Base-by-base conservation (phyloP, 164 flowering plant species). In the Magnolia changhungtana region DNA sequence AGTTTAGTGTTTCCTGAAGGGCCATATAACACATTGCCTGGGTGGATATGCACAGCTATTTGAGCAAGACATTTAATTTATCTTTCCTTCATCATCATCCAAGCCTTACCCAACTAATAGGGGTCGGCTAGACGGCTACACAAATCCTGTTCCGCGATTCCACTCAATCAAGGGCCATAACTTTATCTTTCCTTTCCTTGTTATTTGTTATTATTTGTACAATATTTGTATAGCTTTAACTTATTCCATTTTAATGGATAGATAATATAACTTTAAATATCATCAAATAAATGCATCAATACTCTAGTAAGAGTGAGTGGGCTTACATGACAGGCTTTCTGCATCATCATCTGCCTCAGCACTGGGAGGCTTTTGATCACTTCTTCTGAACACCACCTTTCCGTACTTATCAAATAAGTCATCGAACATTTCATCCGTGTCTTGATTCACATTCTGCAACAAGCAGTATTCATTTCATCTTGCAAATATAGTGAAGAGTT, bases 261-360 rank as follows among this genome's bases (percentile, higher is more conserved):
- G 10, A 64, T 64, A 16, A 11, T 55, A 55, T 55, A 16, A 55
- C 13, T 55, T 55, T 55, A 55, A 11, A 55, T 19, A 21, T 64
- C 9, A 29, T 68, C 71, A 31, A 29, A 68, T 19, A 68, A 29
- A 14, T 68, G 20, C 71, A 37, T 68, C 13, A 3, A 70, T n/a
- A 50, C 19, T 55, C 74, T 21, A 55, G 21, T 49, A 45, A 27
- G 31, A 55, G n/a, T 71, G 18, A 72, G 63, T 51, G 20, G 29
- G 63, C 96, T 87, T 87, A 96, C 99, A 92, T 67, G 98, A 83
- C 80, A 96, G 80, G 87, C 95, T 85, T 88, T 96, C 94, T 2
- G 97, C 94, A 86, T 96, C 99, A 85, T 92, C 98, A 82, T 90
- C 96, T 77, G 88, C 87, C 83, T 94, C 98, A 2, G 86, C 91